Conservation (phyloP, 306 rosid species). For the Prunus kanzakura region DNA sequence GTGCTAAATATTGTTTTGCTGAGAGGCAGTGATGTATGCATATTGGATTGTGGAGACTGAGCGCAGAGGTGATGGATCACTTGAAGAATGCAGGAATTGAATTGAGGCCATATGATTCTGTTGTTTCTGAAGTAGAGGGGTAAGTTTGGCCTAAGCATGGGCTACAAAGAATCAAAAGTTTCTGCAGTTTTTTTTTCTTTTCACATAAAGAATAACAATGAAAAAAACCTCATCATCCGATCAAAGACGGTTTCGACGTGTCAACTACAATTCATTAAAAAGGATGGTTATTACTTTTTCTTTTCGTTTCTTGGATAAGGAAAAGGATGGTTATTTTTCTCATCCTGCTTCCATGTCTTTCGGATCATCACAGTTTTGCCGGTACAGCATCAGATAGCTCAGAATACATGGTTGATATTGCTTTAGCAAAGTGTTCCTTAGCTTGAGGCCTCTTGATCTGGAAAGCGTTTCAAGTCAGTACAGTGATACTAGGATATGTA, state of each 20-base stretch:
- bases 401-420: slow-evolving; percentile 70
- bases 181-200: no score
- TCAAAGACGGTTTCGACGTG: background rate
- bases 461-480: slow-evolving; percentile 6
- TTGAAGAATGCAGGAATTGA: slow-evolving; percentile 71
- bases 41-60: slow-evolving; percentile 79
- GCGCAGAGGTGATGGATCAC: slow-evolving; percentile 71
- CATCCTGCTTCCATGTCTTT: background rate
- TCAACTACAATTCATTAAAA: background rate
- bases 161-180: no score
- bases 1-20: slow-evolving; percentile 35
- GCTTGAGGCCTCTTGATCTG: slow-evolving; percentile 94
- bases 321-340: background rate
- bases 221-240: background rate
- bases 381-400: slow-evolving; percentile 52
- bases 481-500: background rate
- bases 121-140: slow-evolving; percentile 78
- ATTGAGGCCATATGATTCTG: slow-evolving; percentile 71
- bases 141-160: slow-evolving; percentile 12
- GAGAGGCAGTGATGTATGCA: slow-evolving; percentile 96
- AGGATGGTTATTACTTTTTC: background rate
- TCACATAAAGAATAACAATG: background rate
- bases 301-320: background rate
- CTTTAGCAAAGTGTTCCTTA: slow-evolving; percentile 55
- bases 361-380: slow-evolving; percentile 24